A percentile compares a stretch with the other conserved stretches of the same genome.
These are phyloP conservation scores for Colletotrichum graminicola DNA, from an alignment of 2,329 filamentous ascomycete genomes.

Conservation along the genomic window DNA sequence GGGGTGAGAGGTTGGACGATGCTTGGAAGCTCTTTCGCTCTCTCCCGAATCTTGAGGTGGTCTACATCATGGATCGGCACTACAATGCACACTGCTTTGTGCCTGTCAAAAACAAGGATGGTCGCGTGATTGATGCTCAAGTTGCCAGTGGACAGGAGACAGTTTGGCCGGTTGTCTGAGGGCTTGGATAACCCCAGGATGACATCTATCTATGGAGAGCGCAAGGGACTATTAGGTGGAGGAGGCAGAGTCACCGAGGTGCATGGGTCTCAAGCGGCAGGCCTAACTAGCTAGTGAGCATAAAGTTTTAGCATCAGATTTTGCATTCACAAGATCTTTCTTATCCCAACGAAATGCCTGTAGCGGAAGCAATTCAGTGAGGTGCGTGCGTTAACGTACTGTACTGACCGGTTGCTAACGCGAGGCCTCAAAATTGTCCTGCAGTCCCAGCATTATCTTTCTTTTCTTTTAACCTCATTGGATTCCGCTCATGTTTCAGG, in stretches of 20 bases:
- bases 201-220: neutral
- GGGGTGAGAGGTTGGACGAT: neutral
- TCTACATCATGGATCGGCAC: neutral
- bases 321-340: neutral
- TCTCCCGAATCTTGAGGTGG: neutral
- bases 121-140: neutral
- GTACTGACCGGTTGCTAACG: no score
- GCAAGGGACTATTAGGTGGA: neutral
- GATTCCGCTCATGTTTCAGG: neutral
- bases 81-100: constrained; percentile 1
- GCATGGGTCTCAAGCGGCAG: neutral
- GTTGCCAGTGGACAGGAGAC: neutral
- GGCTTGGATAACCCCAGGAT: no score
- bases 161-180: neutral
- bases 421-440: neutral
- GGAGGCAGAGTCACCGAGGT: no score
- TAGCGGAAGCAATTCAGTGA: no score
- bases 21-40: neutral
- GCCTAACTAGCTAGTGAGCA: neutral
- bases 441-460: neutral
- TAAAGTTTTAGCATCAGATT: neutral
- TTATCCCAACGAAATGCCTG: accelerated
- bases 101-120: neutral
- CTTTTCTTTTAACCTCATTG: neutral
- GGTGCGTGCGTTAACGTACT: neutral